Evolutionary conservation across 2,329 filamentous ascomycete genomes (phyloP).

Genomic region (Monosporascus sp.): DNA sequence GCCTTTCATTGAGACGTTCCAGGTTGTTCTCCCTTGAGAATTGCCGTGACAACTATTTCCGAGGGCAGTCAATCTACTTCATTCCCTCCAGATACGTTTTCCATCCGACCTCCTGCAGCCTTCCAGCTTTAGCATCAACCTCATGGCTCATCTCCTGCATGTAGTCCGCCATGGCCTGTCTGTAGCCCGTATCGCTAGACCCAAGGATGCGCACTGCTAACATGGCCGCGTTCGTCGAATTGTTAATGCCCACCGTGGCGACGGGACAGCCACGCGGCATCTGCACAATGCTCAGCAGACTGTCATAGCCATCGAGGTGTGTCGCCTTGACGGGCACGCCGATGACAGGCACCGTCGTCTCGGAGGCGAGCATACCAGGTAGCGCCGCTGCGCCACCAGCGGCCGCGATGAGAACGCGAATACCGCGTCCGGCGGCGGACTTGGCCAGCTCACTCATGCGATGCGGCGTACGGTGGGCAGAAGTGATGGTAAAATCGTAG

Average conservation of each 20-base stretch:
- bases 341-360: conserved; percentile 57
- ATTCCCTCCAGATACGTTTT: conserved; percentile 45
- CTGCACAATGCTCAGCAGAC: conserved; percentile 67
- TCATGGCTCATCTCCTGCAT: conserved; percentile 57
- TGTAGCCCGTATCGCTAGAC: conserved; percentile 48
- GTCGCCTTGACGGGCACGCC: conserved; percentile 73
- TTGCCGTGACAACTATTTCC: too few species aligned
- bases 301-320: conserved; percentile 66
- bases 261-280: conserved; percentile 72
- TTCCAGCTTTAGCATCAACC: conserved; percentile 57
- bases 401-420: conserved; percentile 65
- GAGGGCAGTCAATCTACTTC: conserved; percentile 16
- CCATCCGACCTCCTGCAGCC: conserved; percentile 51
- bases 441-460: conserved; percentile 68
- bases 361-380: conserved; percentile 67
- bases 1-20: too few species aligned
- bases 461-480: conserved; percentile 69
- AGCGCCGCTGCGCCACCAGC: conserved; percentile 70
- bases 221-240: conserved; percentile 71
- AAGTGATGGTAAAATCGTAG: conserved; percentile 70
- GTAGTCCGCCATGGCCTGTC: conserved; percentile 54
- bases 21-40: too few species aligned
- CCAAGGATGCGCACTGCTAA: conserved; percentile 66
- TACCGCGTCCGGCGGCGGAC: conserved; percentile 55
- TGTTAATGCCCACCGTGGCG: conserved; percentile 74